Evolutionary conservation across 1,284 basidiomycete genomes (phyloP).

Genomic region (Rhodotorula sp.): DNA sequence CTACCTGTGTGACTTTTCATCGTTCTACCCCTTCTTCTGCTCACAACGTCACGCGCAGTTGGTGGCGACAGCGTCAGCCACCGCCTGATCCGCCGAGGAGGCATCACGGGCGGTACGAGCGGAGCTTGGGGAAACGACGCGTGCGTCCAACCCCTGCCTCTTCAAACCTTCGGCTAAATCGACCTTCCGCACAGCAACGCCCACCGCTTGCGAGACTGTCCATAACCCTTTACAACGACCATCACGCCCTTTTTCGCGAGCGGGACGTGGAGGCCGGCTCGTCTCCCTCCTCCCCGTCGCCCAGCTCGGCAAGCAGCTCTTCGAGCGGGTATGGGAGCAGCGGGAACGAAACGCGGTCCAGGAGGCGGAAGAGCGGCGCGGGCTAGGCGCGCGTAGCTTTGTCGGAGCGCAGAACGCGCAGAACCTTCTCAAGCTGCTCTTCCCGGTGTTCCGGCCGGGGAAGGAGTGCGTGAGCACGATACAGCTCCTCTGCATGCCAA

Average conservation of each 20-base stretch:
- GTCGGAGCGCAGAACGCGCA: no score
- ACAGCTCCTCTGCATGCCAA: no score
- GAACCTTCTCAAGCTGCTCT: no score
- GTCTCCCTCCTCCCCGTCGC: neutral
- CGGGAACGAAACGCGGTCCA: neutral
- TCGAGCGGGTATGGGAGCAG: neutral
- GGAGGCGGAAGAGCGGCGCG: neutral
- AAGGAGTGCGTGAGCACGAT: no score
- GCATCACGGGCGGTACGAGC: neutral
- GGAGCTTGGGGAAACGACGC: neutral
- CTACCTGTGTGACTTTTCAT: slow-evolving; percentile 6
- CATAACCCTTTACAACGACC: neutral
- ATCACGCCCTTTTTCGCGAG: neutral
- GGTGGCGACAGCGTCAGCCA: slow-evolving; percentile 1
- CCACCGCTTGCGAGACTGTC: neutral
- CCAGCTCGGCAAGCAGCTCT: neutral
- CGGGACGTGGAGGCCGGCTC: neutral
- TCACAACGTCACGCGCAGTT: neutral
- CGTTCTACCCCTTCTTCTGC: neutral
- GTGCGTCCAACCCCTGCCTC: neutral
- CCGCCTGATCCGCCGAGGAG: neutral
- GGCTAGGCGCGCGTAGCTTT: no score
- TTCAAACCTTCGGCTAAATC: neutral
- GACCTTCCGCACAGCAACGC: neutral
- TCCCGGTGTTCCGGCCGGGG: no score